A percentile compares a stretch with the other conserved stretches of the same genome.
Evolutionary conservation across 1,139 yeast genomes (phyloP).

Genomic region (Saccharomyces hybrid): DNA sequence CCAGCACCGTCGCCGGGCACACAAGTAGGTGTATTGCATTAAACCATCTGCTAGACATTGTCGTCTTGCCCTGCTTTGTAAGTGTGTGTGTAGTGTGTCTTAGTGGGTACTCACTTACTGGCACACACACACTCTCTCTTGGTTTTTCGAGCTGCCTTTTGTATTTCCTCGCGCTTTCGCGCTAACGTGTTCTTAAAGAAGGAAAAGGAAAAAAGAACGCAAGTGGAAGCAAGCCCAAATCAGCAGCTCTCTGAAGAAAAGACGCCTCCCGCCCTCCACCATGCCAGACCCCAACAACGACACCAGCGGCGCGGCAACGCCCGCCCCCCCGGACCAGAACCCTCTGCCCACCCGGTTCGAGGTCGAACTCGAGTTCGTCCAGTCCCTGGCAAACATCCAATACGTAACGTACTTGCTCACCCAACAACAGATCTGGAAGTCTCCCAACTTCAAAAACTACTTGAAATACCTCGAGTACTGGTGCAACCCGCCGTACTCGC

Average conservation of each 20-base stretch:
- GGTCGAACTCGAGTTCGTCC: slow-evolving; percentile 69
- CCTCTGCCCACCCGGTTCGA: slow-evolving; percentile 60
- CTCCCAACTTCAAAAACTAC: slow-evolving; percentile 45
- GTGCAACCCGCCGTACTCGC: slow-evolving; percentile 58
- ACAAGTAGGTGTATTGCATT: slow-evolving; percentile 8
- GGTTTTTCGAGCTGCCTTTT: not conserved
- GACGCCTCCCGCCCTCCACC: not conserved
- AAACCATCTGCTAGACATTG: not conserved
- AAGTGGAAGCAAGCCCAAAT: not conserved
- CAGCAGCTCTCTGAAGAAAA: not conserved
- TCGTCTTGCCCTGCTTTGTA: not conserved
- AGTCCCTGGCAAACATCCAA: slow-evolving; percentile 66
- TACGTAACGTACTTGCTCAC: slow-evolving; percentile 55
- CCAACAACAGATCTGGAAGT: slow-evolving; percentile 40
- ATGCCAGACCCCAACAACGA: not conserved
- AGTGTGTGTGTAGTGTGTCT: not conserved
- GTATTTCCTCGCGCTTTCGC: not conserved
- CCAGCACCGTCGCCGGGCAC: slow-evolving; percentile 27
- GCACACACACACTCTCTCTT: not conserved
- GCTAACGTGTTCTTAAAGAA: not conserved
- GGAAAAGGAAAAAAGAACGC: not conserved
- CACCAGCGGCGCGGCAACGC: not conserved
- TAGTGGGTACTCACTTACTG: too few species aligned
- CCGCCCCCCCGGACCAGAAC: not conserved
- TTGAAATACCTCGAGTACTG: slow-evolving; percentile 60